Evolutionary conservation across 163 green algal species (phyloP).

Genomic region (Picocystis sp.): DNA sequence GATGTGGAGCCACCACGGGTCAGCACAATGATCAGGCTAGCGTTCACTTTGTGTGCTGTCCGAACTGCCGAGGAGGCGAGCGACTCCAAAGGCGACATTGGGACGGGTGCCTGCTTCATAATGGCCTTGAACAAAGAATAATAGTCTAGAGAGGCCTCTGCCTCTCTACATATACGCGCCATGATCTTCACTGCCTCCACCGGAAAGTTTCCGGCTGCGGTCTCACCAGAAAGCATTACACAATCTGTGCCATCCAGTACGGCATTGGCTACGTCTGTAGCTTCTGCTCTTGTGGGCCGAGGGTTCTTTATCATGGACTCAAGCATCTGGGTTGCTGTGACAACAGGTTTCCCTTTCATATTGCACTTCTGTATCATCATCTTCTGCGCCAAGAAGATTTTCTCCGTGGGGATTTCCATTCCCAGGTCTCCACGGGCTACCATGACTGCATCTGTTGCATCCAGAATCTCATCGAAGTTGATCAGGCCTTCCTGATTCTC

Average conservation of each 20-base stretch:
- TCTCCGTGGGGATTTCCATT: slow-evolving; percentile 96
- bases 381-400: slow-evolving; percentile 94
- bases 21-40: slow-evolving; percentile 79
- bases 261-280: slow-evolving; percentile 95
- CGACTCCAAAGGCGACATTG: slow-evolving; percentile 86
- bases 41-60: slow-evolving; percentile 86
- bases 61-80: slow-evolving; percentile 80
- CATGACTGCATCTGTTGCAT: slow-evolving; percentile 79
- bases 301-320: slow-evolving; percentile 90
- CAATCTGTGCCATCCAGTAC: slow-evolving; percentile 94
- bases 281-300: slow-evolving; percentile 87
- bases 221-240: slow-evolving; percentile 78
- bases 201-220: slow-evolving; percentile 16
- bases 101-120: slow-evolving; percentile 69
- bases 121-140: slow-evolving; percentile 76
- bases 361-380: slow-evolving; percentile 98
- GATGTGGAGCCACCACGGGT: slow-evolving; percentile 65
- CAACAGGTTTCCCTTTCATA: slow-evolving; percentile 75
- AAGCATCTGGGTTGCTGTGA: slow-evolving; percentile 91
- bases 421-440: slow-evolving; percentile 84
- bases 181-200: slow-evolving; percentile 53
- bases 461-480: slow-evolving; percentile 89
- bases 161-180: slow-evolving; percentile 84
- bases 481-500: slow-evolving; percentile 93
- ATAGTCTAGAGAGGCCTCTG: slow-evolving; percentile 82